Evolutionary conservation across 2,329 filamentous ascomycete species (phyloP).

Genomic region (Cercospora berteroae): DNA sequence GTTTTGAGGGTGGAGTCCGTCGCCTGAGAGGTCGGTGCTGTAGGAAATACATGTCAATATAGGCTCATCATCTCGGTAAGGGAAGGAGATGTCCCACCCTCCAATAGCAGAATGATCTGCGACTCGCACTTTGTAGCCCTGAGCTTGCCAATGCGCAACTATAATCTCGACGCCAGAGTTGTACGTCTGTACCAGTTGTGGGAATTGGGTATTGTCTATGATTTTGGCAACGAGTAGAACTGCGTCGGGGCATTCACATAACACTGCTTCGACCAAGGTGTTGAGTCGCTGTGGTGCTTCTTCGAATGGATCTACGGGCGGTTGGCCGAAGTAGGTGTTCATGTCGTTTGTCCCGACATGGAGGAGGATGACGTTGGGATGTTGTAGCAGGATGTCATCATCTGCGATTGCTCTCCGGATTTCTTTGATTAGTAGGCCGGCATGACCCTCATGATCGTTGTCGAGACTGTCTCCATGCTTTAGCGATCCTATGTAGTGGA

Average conservation of each 20-base stretch:
- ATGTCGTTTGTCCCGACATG: constrained; percentile 41
- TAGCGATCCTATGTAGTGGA: constrained; percentile 18
- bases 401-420: constrained; percentile 10
- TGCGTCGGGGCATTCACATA: constrained; percentile 34
- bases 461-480: constrained; percentile 18
- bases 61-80: no score
- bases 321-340: constrained; percentile 12
- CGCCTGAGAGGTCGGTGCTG: constrained; percentile 5
- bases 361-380: constrained; percentile 38
- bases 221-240: constrained; percentile 42
- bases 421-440: constrained; percentile 13
- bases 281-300: constrained; percentile 39
- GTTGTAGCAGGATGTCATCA: constrained; percentile 13
- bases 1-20: constrained; percentile 6
- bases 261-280: constrained; percentile 36
- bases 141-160: constrained; percentile 22
- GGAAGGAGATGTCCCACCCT: background rate
- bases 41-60: no score
- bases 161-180: constrained; percentile 32
- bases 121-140: constrained; percentile 31
- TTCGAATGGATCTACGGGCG: constrained; percentile 25
- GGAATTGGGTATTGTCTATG: constrained; percentile 27
- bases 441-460: constrained; percentile 19
- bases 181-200: constrained; percentile 26
- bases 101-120: constrained; percentile 28